phyloP scores from a whole-genome alignment of 352 stramenopile species.

The Aphanomyces euteiches region DNA sequence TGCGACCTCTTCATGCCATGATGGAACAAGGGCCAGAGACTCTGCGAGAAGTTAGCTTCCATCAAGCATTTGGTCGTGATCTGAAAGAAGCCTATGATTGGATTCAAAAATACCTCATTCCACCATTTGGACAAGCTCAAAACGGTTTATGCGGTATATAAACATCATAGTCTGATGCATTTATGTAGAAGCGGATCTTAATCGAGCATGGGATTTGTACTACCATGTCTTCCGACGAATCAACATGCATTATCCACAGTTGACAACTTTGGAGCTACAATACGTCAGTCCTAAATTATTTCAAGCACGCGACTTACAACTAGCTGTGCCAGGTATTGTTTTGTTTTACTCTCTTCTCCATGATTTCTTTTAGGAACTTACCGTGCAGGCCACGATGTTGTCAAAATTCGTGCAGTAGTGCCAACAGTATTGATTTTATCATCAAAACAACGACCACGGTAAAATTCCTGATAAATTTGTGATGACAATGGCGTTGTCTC shows the following conservation, averaged over 20 bases:
- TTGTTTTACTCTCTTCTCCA: background rate
- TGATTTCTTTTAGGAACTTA: conserved; percentile 41
- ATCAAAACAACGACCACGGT: conserved; percentile 96
- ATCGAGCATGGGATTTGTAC: conserved; percentile 98
- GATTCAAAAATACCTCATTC: conserved; percentile 56
- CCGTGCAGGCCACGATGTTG: conserved; percentile 56
- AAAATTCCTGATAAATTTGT: conserved; percentile 35
- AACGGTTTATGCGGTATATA: conserved; percentile 2
- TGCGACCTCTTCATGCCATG: conserved; percentile 90
- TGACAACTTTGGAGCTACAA: conserved; percentile 95
- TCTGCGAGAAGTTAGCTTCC: conserved; percentile 71
- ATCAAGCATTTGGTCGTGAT: conserved; percentile 90
- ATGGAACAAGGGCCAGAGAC: conserved; percentile 87
- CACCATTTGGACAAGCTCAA: background rate
- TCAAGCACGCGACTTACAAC: conserved; percentile 87
- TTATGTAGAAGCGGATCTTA: conserved; percentile 72
- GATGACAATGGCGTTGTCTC: background rate
- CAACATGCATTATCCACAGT: conserved; percentile 85
- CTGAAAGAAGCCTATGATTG: conserved; percentile 80
- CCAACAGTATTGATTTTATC: conserved; percentile 94
- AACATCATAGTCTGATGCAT: background rate
- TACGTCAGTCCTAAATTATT: conserved; percentile 94
- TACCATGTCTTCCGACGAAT: conserved; percentile 95
- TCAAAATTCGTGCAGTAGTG: conserved; percentile 87
- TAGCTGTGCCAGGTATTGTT: conserved; percentile 94